These are phyloP conservation scores for Amyloporia xantha DNA, from an alignment of 768 basidiomycete species.

Conservation along the genomic window DNA sequence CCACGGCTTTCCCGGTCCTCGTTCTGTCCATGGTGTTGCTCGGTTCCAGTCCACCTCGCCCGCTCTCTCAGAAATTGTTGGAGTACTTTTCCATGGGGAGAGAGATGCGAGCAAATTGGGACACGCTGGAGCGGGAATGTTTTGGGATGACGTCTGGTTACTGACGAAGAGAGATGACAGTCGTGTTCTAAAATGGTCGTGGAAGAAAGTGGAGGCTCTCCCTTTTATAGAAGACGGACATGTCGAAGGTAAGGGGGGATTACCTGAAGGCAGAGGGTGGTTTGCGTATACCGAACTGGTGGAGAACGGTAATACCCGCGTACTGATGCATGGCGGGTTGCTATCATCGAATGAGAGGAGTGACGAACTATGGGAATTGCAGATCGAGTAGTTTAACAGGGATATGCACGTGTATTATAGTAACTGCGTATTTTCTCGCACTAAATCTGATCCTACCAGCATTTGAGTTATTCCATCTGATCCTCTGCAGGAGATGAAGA, in stretches of 20 bases:
- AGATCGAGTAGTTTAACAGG: constrained; percentile 17
- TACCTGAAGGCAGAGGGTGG: constrained; percentile 37
- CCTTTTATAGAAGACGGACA: constrained; percentile 6
- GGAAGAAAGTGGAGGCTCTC: constrained; percentile 23
- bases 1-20: constrained; percentile 25
- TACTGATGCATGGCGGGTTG: constrained; percentile 31
- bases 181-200: constrained; percentile 12
- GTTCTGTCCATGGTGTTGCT: constrained; percentile 31
- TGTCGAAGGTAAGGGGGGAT: background rate
- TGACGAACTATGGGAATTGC: constrained; percentile 35
- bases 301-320: constrained; percentile 14
- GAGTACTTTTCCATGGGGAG: constrained; percentile 33
- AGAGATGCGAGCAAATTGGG: constrained; percentile 28
- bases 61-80: constrained; percentile 15
- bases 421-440: too few species aligned
- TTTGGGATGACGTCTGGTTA: constrained; percentile 35
- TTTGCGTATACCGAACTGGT: constrained; percentile 28
- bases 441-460: too few species aligned
- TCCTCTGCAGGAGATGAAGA: background rate
- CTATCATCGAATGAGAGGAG: constrained; percentile 35
- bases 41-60: constrained; percentile 18
- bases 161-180: constrained; percentile 16
- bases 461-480: too few species aligned
- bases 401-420: background rate
- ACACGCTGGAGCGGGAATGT: constrained; percentile 34